Conservation (phyloP, 2,329 filamentous ascomycete species). For the Cyclaneusma minus region DNA sequence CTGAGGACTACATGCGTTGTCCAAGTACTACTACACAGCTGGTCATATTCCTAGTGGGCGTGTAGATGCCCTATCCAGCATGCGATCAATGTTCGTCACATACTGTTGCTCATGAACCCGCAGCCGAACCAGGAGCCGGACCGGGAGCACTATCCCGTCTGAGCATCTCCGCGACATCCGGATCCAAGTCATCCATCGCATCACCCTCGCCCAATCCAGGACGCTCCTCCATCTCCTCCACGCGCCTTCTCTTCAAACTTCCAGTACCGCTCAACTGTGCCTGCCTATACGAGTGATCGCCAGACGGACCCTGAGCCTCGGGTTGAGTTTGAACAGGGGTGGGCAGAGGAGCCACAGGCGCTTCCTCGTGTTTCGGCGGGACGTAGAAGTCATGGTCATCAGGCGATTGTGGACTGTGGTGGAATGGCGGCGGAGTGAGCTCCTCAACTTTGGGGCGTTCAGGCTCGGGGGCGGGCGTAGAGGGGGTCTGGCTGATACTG, state of each 20-base stretch:
- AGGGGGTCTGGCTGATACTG: constrained; percentile 19
- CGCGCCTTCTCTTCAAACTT: constrained; percentile 29
- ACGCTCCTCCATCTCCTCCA: constrained; percentile 26
- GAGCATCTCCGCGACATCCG: constrained; percentile 42
- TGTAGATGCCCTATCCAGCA: too few species aligned
- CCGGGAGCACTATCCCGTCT: constrained; percentile 28
- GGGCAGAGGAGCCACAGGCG: constrained; percentile 24
- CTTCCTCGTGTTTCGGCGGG: constrained; percentile 18
- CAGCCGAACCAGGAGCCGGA: too few species aligned
- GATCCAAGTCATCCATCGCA: constrained; percentile 39
- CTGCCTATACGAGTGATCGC: constrained; percentile 21
- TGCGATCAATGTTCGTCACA: neutral
- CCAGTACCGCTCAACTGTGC: constrained; percentile 11
- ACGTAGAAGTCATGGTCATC: constrained; percentile 38
- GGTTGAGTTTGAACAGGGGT: constrained; percentile 18
- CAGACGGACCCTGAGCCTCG: constrained; percentile 17
- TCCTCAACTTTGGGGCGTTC: constrained; percentile 72
- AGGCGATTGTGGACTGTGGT: too few species aligned
- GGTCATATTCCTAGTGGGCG: too few species aligned
- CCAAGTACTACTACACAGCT: too few species aligned
- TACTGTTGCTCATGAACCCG: too few species aligned
- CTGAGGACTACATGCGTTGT: too few species aligned
- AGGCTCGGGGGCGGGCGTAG: constrained; percentile 37
- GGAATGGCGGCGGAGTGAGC: constrained; percentile 64
- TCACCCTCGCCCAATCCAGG: constrained; percentile 29